Base-by-base conservation (phyloP, 768 basidiomycete genomes). In the Auricularia auricula-judae region DNA sequence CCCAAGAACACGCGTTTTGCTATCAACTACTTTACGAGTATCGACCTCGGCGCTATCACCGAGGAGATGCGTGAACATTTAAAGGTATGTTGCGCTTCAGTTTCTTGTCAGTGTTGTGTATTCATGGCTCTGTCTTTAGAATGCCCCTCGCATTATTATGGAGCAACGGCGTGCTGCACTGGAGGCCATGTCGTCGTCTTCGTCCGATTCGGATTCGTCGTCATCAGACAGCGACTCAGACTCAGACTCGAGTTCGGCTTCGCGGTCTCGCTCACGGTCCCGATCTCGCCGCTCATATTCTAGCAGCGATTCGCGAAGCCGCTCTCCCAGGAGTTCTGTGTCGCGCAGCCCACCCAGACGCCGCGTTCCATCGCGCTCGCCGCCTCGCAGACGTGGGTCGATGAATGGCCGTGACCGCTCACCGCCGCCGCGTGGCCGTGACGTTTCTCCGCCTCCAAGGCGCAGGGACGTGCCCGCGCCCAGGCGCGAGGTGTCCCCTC, bases 21-120 rank as follows among this genome's bases (percentile, higher is more conserved):
- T 3, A 96, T 96, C 85, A 97, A 97, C 74, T 98, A 98, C 78
- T 97, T 98, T 73, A 99, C 97, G 4, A 93, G 90, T 70, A 87
- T 99, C 68, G 93, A 93, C 0, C 72, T 98, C 66, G 97, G 97
- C 64, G 81, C 82, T 29, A 73, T 98, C 66, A 99, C 97, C 1
- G 95, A 98, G 75, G 89, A 89, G 36, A 98, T 98, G 97, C 82
- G 97, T 73, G 94, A 95, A 72, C 95, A 93, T 72, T 78, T 99
- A 66, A 93, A 96, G 80, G 91, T 89, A 68, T 56, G 83, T 78
- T 66, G 8, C 39, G 10, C 12, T 23, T 14, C 62, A 21, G 70
- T 56, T 36, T n/a, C 34, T 29, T 3, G 8, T 18, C 29, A 29
- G 33, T 63, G 11, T 53, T 34, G 12, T 23, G 42, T n/a, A 11